These are phyloP conservation scores for Mycena crocata DNA, from an alignment of 768 basidiomycete species.

Conservation along the genomic window DNA sequence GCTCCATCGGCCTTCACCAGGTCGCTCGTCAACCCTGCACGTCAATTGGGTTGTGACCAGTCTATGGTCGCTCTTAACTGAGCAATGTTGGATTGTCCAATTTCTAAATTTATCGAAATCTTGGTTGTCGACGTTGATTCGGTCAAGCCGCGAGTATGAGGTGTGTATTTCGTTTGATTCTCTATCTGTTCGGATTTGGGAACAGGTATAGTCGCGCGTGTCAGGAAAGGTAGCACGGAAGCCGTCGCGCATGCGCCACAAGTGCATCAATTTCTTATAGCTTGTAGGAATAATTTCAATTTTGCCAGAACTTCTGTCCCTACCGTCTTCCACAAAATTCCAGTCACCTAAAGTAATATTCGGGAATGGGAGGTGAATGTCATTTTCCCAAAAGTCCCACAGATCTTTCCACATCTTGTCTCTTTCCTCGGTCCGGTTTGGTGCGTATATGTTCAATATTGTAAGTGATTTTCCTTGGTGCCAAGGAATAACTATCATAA, in stretches of 20 bases:
- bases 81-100: conserved; percentile 8
- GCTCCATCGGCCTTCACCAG: not conserved
- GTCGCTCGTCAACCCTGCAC: not conserved
- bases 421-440: not conserved
- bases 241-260: too few species aligned
- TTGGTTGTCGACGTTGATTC: not conserved
- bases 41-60: too few species aligned
- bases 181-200: not conserved
- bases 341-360: conserved; percentile 37
- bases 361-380: conserved; percentile 1
- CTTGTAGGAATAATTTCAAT: not conserved
- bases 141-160: conserved; percentile 2
- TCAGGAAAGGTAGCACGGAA: too few species aligned
- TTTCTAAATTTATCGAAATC: not conserved
- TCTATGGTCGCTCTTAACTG: too few species aligned
- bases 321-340: too few species aligned
- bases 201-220: conserved; percentile 3
- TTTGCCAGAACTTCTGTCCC: conserved; percentile 27
- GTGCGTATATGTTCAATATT: not conserved
- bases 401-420: not conserved
- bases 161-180: not conserved
- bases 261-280: not conserved
- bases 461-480: not conserved
- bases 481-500: not conserved
- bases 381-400: not conserved